Evolutionary conservation across 2,329 filamentous ascomycete species (phyloP), one percentile per base, ranked within the genome.

Genomic region (Metarhizium anisopliae): DNA sequence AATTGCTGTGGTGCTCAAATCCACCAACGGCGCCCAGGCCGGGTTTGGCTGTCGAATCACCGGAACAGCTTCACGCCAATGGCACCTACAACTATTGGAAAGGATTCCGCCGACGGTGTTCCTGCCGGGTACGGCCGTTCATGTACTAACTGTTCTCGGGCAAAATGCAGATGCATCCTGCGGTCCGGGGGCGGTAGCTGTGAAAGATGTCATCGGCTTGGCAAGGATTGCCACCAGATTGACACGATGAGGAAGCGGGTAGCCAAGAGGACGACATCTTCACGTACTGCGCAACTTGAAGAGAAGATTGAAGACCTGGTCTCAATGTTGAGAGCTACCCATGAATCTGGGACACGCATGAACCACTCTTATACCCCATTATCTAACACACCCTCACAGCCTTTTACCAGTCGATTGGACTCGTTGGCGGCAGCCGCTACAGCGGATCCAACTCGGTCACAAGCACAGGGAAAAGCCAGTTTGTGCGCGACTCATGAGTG

Each of bases 261-360:
- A 56, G 52, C 65, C 57, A 68, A 70, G 61, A 64, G 68, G 59
- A 61, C 68, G 53, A 56, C 67, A 40, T 61, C 67, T 10, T 71
- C 69, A 32, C 69, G 73, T 20, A 72, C 74, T 4, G 73, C 74
- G 7, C 73, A 76, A 57, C 68, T 79, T 6, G 77, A 79, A 64
- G 74, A 77, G 61, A 79, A 77, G 66, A 67, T 79, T 7, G 74
- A 78, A 50, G 72, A 77, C 55, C 66, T 80, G 3, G 74, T 78
- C 18, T 72, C 72, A 2, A 71, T 79, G n/a, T 62, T 79, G 10
- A 68, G 68, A 54, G 68, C 65, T 36, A 64, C 68, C 50, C 64
- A 70, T 49, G 58, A 56, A 54, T 51, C 56, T 38, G 32, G 42
- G 43, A 18, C 25, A n/a, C 52, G 43, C 11, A 18, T 2, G 6